Percentiles rank a stretch among this genome's conserved stretches.
phyloP scores from a whole-genome alignment of 805 yeast species.

The Ascoidea asiatica region DNA sequence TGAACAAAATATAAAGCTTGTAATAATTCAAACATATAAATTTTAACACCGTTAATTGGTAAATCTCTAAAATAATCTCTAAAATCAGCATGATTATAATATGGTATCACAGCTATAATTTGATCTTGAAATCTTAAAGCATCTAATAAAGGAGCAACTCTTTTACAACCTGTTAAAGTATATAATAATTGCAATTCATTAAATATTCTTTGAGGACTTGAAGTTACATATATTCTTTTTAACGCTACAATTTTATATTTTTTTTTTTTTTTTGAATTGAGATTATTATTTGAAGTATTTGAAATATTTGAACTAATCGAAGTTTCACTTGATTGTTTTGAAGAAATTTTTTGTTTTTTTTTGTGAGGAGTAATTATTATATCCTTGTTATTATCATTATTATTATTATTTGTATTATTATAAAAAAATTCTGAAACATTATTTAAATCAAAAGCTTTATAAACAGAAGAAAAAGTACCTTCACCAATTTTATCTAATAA shows the following conservation, averaged over 20 bases:
- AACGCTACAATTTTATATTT: slow-evolving; percentile 48
- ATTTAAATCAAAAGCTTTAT: slow-evolving; percentile 45
- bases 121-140: slow-evolving; percentile 83
- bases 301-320: no score
- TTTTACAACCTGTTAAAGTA: slow-evolving; percentile 48
- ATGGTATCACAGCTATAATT: slow-evolving; percentile 85
- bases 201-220: slow-evolving; percentile 82
- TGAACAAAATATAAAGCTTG: slow-evolving; percentile 64
- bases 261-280: slow-evolving; percentile 11
- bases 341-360: no score
- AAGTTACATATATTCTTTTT: slow-evolving; percentile 87
- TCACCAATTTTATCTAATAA: slow-evolving; percentile 43
- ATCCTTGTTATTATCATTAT: slow-evolving; percentile 16
- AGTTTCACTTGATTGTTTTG: no score
- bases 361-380: no score
- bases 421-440: slow-evolving; percentile 18
- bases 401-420: no score
- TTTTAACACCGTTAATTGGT: slow-evolving; percentile 66
- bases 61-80: slow-evolving; percentile 73
- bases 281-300: slow-evolving; percentile 22
- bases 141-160: slow-evolving; percentile 82
- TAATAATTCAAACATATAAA: slow-evolving; percentile 68
- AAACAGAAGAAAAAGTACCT: slow-evolving; percentile 87
- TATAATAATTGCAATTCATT: slow-evolving; percentile 77
- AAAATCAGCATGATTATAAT: slow-evolving; percentile 82